phyloP scores from a whole-genome alignment of 139 green algal genomes.

The Chlorella sp. region DNA sequence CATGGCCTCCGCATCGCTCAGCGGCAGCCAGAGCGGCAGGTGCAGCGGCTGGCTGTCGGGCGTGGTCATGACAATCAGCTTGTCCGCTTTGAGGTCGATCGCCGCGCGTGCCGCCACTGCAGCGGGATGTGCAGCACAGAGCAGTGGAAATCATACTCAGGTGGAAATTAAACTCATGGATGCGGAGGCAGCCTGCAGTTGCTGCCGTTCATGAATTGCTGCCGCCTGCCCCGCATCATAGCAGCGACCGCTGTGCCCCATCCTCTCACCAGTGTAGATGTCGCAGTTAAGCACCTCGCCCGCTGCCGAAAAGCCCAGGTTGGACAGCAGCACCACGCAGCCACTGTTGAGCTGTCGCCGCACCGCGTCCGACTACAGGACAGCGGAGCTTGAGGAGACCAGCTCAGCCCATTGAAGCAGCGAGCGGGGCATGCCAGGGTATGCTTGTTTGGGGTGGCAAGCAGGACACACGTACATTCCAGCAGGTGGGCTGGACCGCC shows the following conservation, averaged over 20 bases:
- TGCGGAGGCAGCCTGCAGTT: too few relatives aligned
- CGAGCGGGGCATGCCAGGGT: too few relatives aligned
- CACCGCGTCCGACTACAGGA: conserved; percentile 71
- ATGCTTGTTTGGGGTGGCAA: too few relatives aligned
- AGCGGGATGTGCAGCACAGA: not conserved
- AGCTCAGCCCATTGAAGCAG: too few relatives aligned
- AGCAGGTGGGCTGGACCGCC: too few relatives aligned
- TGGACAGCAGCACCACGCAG: conserved; percentile 92
- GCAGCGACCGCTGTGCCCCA: too few relatives aligned
- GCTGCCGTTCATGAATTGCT: too few relatives aligned
- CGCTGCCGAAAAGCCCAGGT: conserved; percentile 72
- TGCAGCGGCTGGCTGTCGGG: conserved; percentile 63
- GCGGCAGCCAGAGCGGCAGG: conserved; percentile 83
- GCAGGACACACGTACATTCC: too few relatives aligned
- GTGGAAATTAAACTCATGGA: too few relatives aligned
- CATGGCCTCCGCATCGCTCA: conserved; percentile 78
- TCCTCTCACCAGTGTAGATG: conserved; percentile 36
- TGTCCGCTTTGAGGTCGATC: conserved; percentile 87
- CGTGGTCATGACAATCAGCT: conserved; percentile 90
- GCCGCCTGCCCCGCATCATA: too few relatives aligned
- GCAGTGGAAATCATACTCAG: too few relatives aligned
- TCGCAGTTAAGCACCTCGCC: conserved; percentile 96
- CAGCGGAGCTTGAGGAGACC: too few relatives aligned
- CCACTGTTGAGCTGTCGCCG: conserved; percentile 79
- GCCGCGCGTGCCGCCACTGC: conserved; percentile 72